These are phyloP conservation scores for Boletus huronensis DNA, from an alignment of 768 basidiomycete species.

Conservation along the genomic window DNA sequence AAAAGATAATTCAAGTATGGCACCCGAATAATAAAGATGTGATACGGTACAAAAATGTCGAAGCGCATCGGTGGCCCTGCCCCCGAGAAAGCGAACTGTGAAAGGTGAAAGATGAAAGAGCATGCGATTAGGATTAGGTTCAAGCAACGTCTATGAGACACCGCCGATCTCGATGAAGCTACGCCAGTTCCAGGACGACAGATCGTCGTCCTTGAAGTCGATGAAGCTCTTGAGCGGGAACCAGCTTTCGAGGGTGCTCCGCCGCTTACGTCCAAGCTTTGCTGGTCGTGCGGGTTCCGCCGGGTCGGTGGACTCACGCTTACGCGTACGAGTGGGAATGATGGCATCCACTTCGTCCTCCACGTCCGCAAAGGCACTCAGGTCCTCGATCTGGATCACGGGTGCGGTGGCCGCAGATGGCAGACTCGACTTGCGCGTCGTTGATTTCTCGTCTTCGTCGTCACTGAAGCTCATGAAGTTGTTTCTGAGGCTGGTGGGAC, in stretches of 20 bases:
- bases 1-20: constrained; percentile 7
- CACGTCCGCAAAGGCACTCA: constrained; percentile 25
- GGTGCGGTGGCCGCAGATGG: constrained; percentile 5
- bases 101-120: background rate
- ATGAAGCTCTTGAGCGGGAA: constrained; percentile 64
- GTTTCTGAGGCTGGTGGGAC: constrained; percentile 20
- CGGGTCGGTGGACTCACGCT: constrained; percentile 9
- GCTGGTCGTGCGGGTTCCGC: constrained; percentile 7
- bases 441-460: constrained; percentile 49
- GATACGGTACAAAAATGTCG: constrained; percentile 4
- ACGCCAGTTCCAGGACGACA: constrained; percentile 52
- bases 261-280: constrained; percentile 28
- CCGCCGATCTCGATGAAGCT: constrained; percentile 60
- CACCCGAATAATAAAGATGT: constrained; percentile 8
- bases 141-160: constrained; percentile 10
- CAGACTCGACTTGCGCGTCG: background rate
- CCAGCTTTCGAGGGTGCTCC: constrained; percentile 47
- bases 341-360: constrained; percentile 33
- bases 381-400: constrained; percentile 21
- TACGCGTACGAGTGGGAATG: constrained; percentile 14
- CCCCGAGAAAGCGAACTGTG: background rate
- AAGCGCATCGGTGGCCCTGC: constrained; percentile 5
- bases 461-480: constrained; percentile 72
- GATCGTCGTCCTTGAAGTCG: constrained; percentile 51
- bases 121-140: background rate